Evolutionary conservation across 2,329 filamentous ascomycete genomes (phyloP).

Genomic region (Epichloe gansuensis): DNA sequence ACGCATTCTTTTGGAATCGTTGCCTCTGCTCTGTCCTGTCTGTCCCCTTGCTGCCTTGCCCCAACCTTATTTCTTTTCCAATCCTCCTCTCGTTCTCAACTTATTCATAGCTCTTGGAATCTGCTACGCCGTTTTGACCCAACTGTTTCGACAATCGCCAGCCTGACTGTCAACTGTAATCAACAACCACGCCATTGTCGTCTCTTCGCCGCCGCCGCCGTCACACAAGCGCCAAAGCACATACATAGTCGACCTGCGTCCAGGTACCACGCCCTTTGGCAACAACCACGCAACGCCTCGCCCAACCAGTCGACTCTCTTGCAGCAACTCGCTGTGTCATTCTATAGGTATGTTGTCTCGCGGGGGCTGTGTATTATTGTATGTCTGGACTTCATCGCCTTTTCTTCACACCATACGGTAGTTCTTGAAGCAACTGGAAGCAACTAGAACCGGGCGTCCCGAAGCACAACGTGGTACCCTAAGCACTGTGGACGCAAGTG

Average conservation of each 20-base stretch:
- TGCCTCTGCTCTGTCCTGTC: constrained; percentile 5
- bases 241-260: not conserved
- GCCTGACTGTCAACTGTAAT: not conserved
- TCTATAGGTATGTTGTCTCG: no score
- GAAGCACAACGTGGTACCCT: no score
- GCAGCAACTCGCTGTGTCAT: no score
- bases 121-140: not conserved
- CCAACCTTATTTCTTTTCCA: constrained; percentile 10
- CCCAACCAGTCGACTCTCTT: no score
- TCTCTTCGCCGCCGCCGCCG: not conserved
- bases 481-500: no score
- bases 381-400: no score
- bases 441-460: no score
- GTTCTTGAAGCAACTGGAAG: no score
- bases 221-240: not conserved
- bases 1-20: constrained; percentile 4
- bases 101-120: not conserved
- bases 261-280: no score
- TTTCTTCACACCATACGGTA: no score
- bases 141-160: not conserved
- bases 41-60: constrained; percentile 10
- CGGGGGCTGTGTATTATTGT: no score
- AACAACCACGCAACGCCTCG: no score
- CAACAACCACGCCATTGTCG: not conserved
- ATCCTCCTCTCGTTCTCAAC: constrained; percentile 5